phyloP scores from a whole-genome alignment of 805 yeast species.

The Metschnikowia gelsemii region DNA sequence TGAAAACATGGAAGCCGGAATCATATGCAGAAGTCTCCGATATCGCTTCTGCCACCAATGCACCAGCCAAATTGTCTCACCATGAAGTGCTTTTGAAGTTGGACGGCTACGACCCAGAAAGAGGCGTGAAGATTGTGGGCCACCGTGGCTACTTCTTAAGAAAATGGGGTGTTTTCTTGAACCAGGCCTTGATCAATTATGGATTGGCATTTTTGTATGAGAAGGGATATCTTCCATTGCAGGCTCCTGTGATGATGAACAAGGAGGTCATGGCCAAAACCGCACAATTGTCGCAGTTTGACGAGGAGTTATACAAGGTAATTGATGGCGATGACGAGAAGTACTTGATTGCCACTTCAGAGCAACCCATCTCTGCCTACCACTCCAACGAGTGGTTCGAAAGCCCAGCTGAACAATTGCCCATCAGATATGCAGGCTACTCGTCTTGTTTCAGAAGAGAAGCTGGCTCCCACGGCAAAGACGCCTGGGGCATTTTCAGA shows the following conservation, averaged over 20 bases:
- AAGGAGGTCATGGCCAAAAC: constrained; percentile 99
- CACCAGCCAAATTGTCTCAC: constrained; percentile 80
- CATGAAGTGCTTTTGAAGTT: constrained; percentile 92
- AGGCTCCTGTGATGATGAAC: constrained; percentile 99
- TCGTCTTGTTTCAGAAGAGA: constrained; percentile 99
- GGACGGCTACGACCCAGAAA: constrained; percentile 98
- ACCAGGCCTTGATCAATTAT: constrained; percentile 96
- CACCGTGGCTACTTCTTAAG: constrained; percentile 98
- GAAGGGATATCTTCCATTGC: constrained; percentile 83
- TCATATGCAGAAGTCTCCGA: constrained; percentile 57
- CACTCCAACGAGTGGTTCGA: constrained; percentile 99
- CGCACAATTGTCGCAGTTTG: constrained; percentile 96
- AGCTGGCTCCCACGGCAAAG: constrained; percentile 99
- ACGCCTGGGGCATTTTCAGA: constrained; percentile 99
- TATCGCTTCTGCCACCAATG: constrained; percentile 74
- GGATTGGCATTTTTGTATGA: constrained; percentile 82
- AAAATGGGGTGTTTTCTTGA: constrained; percentile 92
- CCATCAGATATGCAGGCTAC: constrained; percentile 95
- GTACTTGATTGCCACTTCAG: constrained; percentile 96
- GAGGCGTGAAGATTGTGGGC: constrained; percentile 96
- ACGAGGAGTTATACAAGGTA: constrained; percentile 96
- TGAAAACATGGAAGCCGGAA: constrained; percentile 85
- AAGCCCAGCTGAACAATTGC: constrained; percentile 93
- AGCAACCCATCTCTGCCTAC: constrained; percentile 97
- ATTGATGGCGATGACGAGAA: constrained; percentile 97